Percentiles rank a stretch among this genome's conserved stretches.
Conservation (phyloP, 2,329 filamentous ascomycete species). For the Phialophora expanda region DNA sequence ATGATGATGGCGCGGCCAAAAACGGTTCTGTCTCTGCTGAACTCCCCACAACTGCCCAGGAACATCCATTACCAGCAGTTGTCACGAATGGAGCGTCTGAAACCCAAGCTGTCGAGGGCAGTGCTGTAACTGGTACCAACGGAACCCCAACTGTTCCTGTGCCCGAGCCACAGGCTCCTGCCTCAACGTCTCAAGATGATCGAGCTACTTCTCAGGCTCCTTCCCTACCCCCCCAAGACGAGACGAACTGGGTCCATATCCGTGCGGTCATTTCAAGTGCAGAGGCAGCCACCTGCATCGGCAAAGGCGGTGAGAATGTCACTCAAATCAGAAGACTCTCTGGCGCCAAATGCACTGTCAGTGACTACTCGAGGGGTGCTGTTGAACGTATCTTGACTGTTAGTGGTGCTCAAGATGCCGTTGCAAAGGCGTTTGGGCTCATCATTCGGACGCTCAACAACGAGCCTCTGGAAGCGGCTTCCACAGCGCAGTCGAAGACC, state of each 20-base stretch:
- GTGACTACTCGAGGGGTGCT: conserved; percentile 95
- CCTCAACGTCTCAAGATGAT: conserved; percentile 61
- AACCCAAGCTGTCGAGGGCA: conserved; percentile 66
- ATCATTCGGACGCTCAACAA: conserved; percentile 99
- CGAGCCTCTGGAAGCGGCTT: conserved; percentile 84
- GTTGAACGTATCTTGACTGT: conserved; percentile 98
- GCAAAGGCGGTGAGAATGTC: conserved; percentile 98
- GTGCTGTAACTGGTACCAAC: conserved; percentile 29
- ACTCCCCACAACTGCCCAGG: conserved; percentile 18
- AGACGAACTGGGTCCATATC: conserved; percentile 95
- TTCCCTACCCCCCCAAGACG: conserved; percentile 69
- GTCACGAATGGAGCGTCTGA: conserved; percentile 58
- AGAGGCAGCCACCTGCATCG: conserved; percentile 96
- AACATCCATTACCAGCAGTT: conserved; percentile 45
- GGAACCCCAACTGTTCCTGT: conserved; percentile 35
- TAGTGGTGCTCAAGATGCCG: conserved; percentile 93
- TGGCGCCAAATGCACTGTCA: conserved; percentile 97
- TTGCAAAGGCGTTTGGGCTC: conserved; percentile 96
- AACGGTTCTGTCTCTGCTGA: conserved; percentile 46
- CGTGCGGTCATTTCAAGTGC: conserved; percentile 96
- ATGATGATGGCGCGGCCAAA: conserved; percentile 41
- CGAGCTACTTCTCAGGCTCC: conserved; percentile 51
- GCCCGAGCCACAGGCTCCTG: conserved; percentile 63
- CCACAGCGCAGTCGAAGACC: conserved; percentile 92
- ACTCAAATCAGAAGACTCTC: conserved; percentile 95